Base-by-base conservation (phyloP, 768 basidiomycete species). In the Phaffia australis region DNA sequence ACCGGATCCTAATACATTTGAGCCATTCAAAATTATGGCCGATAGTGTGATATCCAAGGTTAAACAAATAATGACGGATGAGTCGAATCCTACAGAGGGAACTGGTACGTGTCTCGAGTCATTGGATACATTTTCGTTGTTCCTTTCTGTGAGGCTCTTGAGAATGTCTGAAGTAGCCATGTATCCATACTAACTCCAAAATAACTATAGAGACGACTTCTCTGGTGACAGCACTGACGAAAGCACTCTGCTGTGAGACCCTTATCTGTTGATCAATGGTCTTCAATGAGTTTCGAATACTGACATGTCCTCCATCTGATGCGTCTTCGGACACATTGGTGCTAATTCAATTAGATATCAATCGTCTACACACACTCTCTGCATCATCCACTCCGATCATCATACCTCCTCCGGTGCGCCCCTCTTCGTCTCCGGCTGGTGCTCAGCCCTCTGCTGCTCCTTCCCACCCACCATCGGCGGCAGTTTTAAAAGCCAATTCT, bases 161-260 rank as follows among this genome's bases (percentile, higher is more conserved):
- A 42, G 35, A 11, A 4, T 42, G 11, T 42, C 35, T 42, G 11
- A 42, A 5, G 4, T 11, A 5, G 11, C 11, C 4, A 5, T 42
- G 35, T 42, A 11, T 42, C 11, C 6, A 91, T 75, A 78, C 80
- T 81, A 16, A 79, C 95, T 56, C 79, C 85, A 67, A 76, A 77
- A 80, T 68, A 51, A 54, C 9, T 65, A 79, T 82, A 71, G 63
- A 55, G 50, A 65, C 63, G 30, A 71, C 54, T 29, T 69, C 56
- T 29, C 49, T 56, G 47, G 58, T 61, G 49, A 56, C 50, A 63
- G 51, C 50, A 70, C 76, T 98, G 64, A 87, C 88, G 32, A 97
- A 95, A 76, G 87, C 92, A 3, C 79, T 98, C 19, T 98, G 94
- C 73, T 89, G 92, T 94, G 76, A 61, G 81, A 74, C 1, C 6